Evolutionary conservation across 2,329 filamentous ascomycete genomes (phyloP), one percentile per base, ranked within the genome.

Genomic region (Apiospora arundinis): DNA sequence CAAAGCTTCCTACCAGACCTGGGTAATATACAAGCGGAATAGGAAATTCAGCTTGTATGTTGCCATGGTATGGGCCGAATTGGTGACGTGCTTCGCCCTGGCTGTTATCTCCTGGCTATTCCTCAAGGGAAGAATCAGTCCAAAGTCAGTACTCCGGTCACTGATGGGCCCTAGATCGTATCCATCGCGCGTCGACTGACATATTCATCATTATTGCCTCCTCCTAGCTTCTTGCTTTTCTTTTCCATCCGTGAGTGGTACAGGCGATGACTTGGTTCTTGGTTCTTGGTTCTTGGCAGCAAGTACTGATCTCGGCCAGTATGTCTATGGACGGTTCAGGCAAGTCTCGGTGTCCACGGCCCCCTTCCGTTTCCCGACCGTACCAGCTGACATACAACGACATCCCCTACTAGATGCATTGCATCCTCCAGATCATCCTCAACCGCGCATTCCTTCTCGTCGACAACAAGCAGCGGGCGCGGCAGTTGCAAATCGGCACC

Each of bases 341-440:
- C 32, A 32, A 32, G 32, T 32, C 32, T 32, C 32, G 32, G 3
- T 32, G 6, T 32, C 6, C 32, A 3, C 32, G 6, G 32, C 32
- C 6, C 32, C 32, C 32, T 32, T 32, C 32, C 32, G 6, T 32
- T 3, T 32, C 6, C 32, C 32, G 32, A 6, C 32, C 32, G n/a
- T n/a, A n/a, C 6, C 32, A 6, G 3, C 32, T 32, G 32, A 32
- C 32, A 32, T 32, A 32, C 32, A 32, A 32, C 6, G 32, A 32
- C 3, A 3, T 6, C 3, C 32, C 32, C 3, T 32, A 4, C 6
- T 32, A 32, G 73, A 82, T 88, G 12, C 87, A 88, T 66, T 81
- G 86, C 7, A 77, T 88, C 0, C 83, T 87, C 42, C 86, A 88
- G 70, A 88, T 88, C 49, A 88, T 89, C 73, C 83, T 88, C 72